Base-by-base conservation (phyloP, 805 yeast genomes). In the Schwanniomyces pseudopolymorphus region DNA sequence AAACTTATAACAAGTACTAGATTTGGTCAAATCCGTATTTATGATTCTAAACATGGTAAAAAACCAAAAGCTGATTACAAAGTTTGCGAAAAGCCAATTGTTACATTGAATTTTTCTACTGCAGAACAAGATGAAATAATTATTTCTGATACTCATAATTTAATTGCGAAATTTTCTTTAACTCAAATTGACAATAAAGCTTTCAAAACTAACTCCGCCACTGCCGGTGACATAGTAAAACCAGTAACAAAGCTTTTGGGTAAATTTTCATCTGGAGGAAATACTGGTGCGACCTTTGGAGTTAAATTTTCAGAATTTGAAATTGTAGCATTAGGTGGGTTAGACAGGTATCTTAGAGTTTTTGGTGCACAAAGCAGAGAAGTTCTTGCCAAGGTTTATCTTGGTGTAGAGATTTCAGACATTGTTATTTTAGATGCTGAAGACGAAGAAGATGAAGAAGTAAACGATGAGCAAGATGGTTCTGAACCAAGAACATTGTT, bases 271-370 rank as follows among this genome's bases (percentile, higher is more conserved):
- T 69, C 62, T 46, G 77, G 77, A 10, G 69, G 70, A 1, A 70
- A 71, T 50, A 80, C 83, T 33, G 96, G 94, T 19, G 81, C 89
- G 9, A 84, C 83, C 20, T 91, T 95, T 47, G 84, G 90, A 1
- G 82, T 86, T 39, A 75, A 73, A 47, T 67, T 78, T 2, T 47
- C 49, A 9, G 64, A 69, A 9, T 67, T 70, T 4, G 72, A 74
- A 8, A 59, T 85, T 24, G 58, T 91, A 6, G 83, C 83, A 2
- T 75, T 88, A 16, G 97, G 96, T 38, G 96, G 97, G 0, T 75
- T 91, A 19, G 99, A 94, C 60, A 77, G 96, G 57, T 92, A 89
- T 57, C 74, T 89, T 22, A 78, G 97, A 48, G 88, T 87, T 3
- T 92, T 79, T 64, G 85, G 89, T 49, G 60, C 82, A 4, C 68